Conservation (phyloP, 2,329 filamentous ascomycete genomes). For the Berkeleyomyces rouxiae region DNA sequence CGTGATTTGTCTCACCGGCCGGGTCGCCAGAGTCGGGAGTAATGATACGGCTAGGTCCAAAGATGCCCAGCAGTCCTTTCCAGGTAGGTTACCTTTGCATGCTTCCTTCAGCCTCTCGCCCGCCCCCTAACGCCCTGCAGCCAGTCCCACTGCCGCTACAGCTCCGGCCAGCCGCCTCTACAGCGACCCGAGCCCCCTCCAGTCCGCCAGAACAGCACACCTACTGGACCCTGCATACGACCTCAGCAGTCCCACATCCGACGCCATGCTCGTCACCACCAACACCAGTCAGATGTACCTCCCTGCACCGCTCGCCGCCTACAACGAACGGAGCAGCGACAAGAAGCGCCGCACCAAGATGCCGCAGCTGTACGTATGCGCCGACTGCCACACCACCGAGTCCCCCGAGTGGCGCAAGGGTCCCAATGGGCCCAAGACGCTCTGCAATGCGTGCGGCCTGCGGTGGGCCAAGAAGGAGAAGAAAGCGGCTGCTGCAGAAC, state of each 20-base stretch:
- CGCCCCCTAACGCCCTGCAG: not conserved
- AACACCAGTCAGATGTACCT: not conserved
- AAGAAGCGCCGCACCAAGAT: constrained; percentile 83
- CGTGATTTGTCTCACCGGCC: not conserved
- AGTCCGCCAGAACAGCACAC: not conserved
- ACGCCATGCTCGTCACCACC: not conserved
- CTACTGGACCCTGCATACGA: not conserved
- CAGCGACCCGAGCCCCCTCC: too few relatives aligned
- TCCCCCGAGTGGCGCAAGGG: constrained; percentile 95
- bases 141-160: not conserved
- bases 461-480: constrained; percentile 70
- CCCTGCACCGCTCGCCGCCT: not conserved
- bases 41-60: not conserved
- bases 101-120: not conserved
- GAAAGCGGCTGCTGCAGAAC: constrained; percentile 28
- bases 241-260: not conserved
- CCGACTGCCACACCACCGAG: constrained; percentile 85
- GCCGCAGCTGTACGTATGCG: constrained; percentile 86
- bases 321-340: constrained; percentile 38
- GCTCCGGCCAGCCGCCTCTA: not conserved
- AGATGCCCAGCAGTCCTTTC: not conserved
- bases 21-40: not conserved
- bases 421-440: constrained; percentile 77
- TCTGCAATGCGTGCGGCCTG: constrained; percentile 86
- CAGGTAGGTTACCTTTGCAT: not conserved